Percentiles rank a stretch among this genome's conserved stretches.
phyloP scores from a whole-genome alignment of 805 yeast genomes.

The Saccharomycopsis babjevae region DNA sequence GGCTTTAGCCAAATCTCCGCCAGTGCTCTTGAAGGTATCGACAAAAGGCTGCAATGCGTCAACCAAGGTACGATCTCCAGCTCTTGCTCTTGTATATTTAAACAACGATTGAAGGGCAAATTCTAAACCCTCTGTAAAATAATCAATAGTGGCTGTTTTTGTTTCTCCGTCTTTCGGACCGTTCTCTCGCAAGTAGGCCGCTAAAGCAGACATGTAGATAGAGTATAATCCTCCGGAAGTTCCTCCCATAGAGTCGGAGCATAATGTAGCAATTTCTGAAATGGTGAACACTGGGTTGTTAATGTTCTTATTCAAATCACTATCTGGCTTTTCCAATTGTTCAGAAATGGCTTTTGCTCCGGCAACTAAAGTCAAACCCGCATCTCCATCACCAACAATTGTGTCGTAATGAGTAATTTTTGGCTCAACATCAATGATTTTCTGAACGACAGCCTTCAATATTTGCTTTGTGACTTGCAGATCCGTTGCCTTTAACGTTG shows the following conservation, averaged over 20 bases:
- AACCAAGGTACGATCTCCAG: constrained; percentile 80
- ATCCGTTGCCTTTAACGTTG: constrained; percentile 19
- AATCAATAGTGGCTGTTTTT: constrained; percentile 24
- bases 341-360: constrained; percentile 69
- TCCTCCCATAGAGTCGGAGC: constrained; percentile 94
- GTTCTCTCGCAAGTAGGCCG: constrained; percentile 32
- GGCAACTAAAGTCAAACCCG: constrained; percentile 81
- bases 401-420: constrained; percentile 78
- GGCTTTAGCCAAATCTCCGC: constrained; percentile 49
- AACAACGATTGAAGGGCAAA: constrained; percentile 63
- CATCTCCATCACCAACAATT: constrained; percentile 93
- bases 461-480: constrained; percentile 25
- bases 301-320: constrained; percentile 42
- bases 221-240: constrained; percentile 93
- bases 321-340: constrained; percentile 35
- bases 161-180: constrained; percentile 20
- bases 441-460: constrained; percentile 40
- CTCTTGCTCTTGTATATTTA: constrained; percentile 81
- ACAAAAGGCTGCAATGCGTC: constrained; percentile 88
- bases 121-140: constrained; percentile 39
- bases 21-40: constrained; percentile 27
- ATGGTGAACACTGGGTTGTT: constrained; percentile 23
- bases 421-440: constrained; percentile 59
- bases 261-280: constrained; percentile 59
- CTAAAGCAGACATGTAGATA: constrained; percentile 71